Evolutionary conservation across 1,139 yeast genomes (phyloP), one percentile per base, ranked within the genome.

Genomic region (Geotrichum bryndzae): DNA sequence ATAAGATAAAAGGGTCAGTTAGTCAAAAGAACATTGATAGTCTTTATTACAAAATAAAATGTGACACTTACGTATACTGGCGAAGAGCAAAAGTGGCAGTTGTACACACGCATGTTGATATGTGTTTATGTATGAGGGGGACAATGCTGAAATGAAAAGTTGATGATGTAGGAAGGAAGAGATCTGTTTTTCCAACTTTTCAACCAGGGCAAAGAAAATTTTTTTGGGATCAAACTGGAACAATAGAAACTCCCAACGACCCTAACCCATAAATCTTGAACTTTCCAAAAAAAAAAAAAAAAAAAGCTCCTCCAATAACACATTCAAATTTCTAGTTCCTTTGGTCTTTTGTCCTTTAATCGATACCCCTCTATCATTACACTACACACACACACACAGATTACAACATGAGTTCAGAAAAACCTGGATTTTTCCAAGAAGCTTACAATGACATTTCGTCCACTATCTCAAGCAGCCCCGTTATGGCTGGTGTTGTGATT

Each of bases 21-120:
- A 29, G 27, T 50, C 57, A 10, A 46, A 35, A 29, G 5, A 25
- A 22, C 54, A 48, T 46, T 48, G 54, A 54, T 18, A n/a, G 23
- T 3, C 38, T 5, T 13, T 53, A 31, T 27, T 45, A 23, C n/a
- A 27, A 29, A 11, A 4, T 29, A 54, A 25, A n/a, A 31, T 48
- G 4, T 29, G 7, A 25, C n/a, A 66, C 70, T 57, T 63, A 68
- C 70, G 70, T 91, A 91, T 59, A 89, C 96, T 60, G 99, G 99
- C 31, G 97, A 89, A 38, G 98, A 92, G 79, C 99, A 94, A 78
- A 94, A 94, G 77, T 94, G 98, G 73, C 99, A 94, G 69, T 89
- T 86, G 75, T 90, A 85, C 61, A 94, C 87, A 84, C 99, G 89
- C 99, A 94, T 92, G 54, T 38, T 57, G 45, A 25, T 15, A 52